phyloP scores from a whole-genome alignment of 208 protist genomes.

The Trypanosoma melophagium region DNA sequence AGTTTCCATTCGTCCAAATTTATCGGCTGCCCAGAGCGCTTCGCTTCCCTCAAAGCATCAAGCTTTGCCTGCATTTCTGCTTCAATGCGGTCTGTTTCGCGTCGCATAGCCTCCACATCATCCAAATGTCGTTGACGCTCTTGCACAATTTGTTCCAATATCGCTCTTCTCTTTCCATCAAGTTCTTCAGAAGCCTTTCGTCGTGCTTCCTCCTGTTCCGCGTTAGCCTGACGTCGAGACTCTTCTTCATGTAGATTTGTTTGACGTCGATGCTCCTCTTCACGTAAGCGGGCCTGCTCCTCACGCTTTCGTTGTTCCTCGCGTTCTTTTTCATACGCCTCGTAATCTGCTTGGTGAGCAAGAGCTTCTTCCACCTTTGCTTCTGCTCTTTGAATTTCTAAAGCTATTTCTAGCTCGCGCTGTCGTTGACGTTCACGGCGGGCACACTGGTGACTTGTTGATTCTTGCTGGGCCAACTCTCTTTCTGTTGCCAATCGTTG shows the following conservation, averaged over 20 bases:
- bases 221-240: constrained; percentile 36
- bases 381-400: constrained; percentile 59
- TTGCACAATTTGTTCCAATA: constrained; percentile 61
- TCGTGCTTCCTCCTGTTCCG: constrained; percentile 48
- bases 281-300: constrained; percentile 35
- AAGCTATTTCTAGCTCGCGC: constrained; percentile 62
- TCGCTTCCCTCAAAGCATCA: constrained; percentile 79
- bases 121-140: constrained; percentile 69
- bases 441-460: constrained; percentile 43
- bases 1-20: constrained; percentile 86
- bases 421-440: constrained; percentile 47
- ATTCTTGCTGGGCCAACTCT: constrained; percentile 39
- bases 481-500: constrained; percentile 57
- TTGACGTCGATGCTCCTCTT: constrained; percentile 42
- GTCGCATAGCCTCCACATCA: constrained; percentile 75
- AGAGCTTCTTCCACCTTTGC: constrained; percentile 63
- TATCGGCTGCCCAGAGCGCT: constrained; percentile 70
- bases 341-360: constrained; percentile 42
- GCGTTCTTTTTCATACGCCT: constrained; percentile 38
- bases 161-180: constrained; percentile 52
- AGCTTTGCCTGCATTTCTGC: constrained; percentile 87
- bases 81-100: constrained; percentile 84
- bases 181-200: constrained; percentile 58
- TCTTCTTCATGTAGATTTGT: constrained; percentile 42
- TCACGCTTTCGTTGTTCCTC: constrained; percentile 43